Evolutionary conservation across 495 filamentous ascomycete genomes (phyloP), one percentile per base, ranked within the genome.

Genomic region (Xylaria cubensis): DNA sequence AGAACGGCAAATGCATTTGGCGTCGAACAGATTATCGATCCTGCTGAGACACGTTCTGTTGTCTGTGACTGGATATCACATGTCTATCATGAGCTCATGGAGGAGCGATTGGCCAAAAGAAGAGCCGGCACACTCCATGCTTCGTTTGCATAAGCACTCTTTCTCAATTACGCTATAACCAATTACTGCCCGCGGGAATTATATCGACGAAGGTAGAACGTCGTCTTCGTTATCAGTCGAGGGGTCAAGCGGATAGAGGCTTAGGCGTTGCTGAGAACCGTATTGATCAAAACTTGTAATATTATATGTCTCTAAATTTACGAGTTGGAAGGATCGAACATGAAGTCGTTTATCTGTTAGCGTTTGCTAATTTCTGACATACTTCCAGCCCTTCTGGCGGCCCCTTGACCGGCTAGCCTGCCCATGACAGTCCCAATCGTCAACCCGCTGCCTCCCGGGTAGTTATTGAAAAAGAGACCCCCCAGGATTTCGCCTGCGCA

Each of bases 1-100:
- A 80, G 88, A 21, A 90, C 89, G 50, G 89, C 89, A 13, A 90
- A 90, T 80, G 84, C 87, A 7, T 91, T 91, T 76, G 88, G 89
- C 0, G 81, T 90, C 1, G 89, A 91, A 77, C 88, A 91, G 76
- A 89, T 90, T 29, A 87, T 90, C 69, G 89, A 90, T 76, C 89
- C 89, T 17, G 86, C 84, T 53, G 79, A 84, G 65, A 91, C 88
- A 19, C 78, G 89, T n/a, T 63, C 76, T 65, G 76, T 90, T 29
- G 86, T 87, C 51, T 84, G 81, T 63, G 80, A 83, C 39, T 90
- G 88, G 89, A 80, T 84, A 10, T 73, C 70, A 26, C 86, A 90
- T 82, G 80, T 88, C 6, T 91, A 74, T 46, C 56, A 51, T 17
- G 67, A 70, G 21, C 55, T 70, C 10, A 70, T 70, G 67, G 67